Conservation (phyloP, 2,329 filamentous ascomycete genomes). For the Clonostachys solani region DNA sequence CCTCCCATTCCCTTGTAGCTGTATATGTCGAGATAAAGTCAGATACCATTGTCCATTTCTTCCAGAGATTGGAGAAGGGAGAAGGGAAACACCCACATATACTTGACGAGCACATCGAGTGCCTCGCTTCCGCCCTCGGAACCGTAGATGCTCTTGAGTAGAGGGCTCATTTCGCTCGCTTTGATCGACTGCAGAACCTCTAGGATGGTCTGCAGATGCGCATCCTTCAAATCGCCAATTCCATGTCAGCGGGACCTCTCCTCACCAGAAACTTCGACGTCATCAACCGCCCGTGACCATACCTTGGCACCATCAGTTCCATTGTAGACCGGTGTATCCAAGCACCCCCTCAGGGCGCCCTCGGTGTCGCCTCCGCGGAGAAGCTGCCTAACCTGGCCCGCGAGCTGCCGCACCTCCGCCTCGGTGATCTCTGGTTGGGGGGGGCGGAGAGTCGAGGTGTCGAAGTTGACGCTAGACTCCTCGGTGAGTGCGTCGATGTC, state of each 20-base stretch:
- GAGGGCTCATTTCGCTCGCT: conserved; percentile 88
- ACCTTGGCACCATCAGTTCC: conserved; percentile 56
- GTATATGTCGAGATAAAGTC: not conserved
- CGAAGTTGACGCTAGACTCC: conserved; percentile 89
- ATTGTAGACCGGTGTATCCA: conserved; percentile 81
- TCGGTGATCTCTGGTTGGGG: conserved; percentile 71
- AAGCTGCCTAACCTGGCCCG: conserved; percentile 81
- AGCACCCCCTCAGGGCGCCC: conserved; percentile 76
- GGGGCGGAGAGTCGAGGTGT: conserved; percentile 77
- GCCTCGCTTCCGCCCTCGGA: conserved; percentile 78
- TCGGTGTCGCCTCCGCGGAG: conserved; percentile 83
- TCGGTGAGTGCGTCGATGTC: conserved; percentile 90
- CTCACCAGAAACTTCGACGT: not conserved
- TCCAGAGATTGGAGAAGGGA: not conserved
- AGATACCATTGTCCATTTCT: not conserved
- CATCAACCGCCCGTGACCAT: conserved; percentile 1
- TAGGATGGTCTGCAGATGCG: conserved; percentile 81
- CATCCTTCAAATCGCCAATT: conserved; percentile 52
- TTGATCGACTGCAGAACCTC: conserved; percentile 96
- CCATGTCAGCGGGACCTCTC: not conserved
- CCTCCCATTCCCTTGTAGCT: conserved; percentile 86
- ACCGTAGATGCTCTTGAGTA: conserved; percentile 76
- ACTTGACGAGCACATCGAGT: conserved; percentile 95
- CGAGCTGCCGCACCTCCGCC: conserved; percentile 71
- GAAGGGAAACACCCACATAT: conserved; percentile 62